These are phyloP conservation scores for Fusarium verticillioides DNA, from an alignment of 2,329 filamentous ascomycete species.

Conservation along the genomic window DNA sequence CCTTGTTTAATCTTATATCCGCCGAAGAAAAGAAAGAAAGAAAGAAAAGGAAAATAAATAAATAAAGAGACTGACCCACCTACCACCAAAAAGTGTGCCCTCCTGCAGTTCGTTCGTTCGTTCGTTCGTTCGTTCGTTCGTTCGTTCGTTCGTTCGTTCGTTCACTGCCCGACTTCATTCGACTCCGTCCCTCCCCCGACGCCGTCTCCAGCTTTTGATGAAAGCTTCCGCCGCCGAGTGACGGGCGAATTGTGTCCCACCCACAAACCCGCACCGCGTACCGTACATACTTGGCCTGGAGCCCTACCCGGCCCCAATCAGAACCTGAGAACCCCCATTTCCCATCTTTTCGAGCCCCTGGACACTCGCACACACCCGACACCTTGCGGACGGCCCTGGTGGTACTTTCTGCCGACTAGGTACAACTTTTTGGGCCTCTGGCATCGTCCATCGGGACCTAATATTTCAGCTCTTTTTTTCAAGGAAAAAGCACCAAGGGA, in stretches of 20 bases:
- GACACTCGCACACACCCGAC: constrained; percentile 28
- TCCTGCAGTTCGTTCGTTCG: background rate
- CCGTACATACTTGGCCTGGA: constrained; percentile 14
- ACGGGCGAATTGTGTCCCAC: constrained; percentile 38
- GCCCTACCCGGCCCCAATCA: constrained; percentile 44
- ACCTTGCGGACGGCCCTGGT: constrained; percentile 23
- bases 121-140: background rate
- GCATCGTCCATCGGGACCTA: constrained; percentile 36
- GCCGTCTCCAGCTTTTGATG: constrained; percentile 30
- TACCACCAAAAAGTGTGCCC: constrained; percentile 13
- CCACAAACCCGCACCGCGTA: constrained; percentile 22
- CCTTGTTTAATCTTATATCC: background rate
- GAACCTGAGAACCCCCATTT: constrained; percentile 30
- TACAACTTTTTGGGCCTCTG: constrained; percentile 39
- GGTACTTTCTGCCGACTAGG: constrained; percentile 36
- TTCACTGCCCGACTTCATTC: constrained; percentile 6
- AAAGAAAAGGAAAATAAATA: background rate
- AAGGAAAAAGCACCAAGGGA: constrained; percentile 14
- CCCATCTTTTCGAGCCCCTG: constrained; percentile 36
- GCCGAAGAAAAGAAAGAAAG: background rate
- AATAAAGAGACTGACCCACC: background rate
- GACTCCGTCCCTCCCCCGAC: constrained; percentile 33
- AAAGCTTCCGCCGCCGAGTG: constrained; percentile 31
- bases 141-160: background rate
- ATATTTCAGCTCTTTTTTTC: constrained; percentile 30